Base-by-base conservation (phyloP, 176 grass and related monocot species). In the Oryza longistaminata region DNA sequence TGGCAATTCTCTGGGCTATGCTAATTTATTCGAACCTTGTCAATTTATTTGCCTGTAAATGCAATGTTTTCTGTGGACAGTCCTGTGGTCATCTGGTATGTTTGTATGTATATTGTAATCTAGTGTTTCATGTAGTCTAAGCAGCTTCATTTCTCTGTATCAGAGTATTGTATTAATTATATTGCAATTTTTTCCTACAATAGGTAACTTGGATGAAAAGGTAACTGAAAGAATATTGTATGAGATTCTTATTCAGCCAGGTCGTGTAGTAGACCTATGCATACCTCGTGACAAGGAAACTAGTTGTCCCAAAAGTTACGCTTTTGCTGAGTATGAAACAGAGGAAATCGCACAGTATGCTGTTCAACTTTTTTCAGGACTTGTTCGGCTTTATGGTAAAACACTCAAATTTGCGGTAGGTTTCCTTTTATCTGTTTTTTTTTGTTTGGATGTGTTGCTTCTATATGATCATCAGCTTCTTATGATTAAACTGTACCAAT, bases 121-220 rank as follows among this genome's bases (percentile, higher is more conserved):
- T 83, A n/a, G 31, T 25, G 37, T 9, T 17, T 49, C 3, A 49
- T 49, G 79, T 55, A 81, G 12, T 27, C 22, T 29, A 64, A 24
- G 22, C 49, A 64, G 22, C 27, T 50, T 22, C 37, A 17, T 71
- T 82, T 0, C 52, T 16, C 9, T 79, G 31, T 77, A 64, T 81
- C 68, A 42, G 16, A 70, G n/a, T 66, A 44, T 10, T 12, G 71
- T 87, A 74, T 70, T 80, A 75, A 74, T 86, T 68, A 10, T 64
- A 35, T 17, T 43, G 39, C 53, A 25, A 31, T 31, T 39, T 15
- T 85, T 66, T 64, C 82, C 53, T 16, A 83, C 64, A 82, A 82
- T 78, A 98, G 96, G 96, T 77, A 98, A 98, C 79, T 89, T 98
- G 76, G 96, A 98, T 90, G 96, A 98, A 82, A 98, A 92, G 74